Conservation (phyloP, 1,284 basidiomycete species). For the Pseudozyma tsukubaensis region DNA sequence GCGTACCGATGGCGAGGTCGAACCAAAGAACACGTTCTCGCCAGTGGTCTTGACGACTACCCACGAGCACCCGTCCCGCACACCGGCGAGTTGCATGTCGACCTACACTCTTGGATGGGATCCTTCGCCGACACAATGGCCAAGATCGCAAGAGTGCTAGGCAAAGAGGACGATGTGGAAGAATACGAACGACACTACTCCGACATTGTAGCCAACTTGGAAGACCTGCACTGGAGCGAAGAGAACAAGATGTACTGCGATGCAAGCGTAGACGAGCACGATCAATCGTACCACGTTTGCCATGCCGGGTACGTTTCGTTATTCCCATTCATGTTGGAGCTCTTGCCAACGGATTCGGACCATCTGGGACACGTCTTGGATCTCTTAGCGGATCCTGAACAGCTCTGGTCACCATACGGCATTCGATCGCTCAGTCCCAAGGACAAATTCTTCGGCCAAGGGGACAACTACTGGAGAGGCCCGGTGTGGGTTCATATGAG, state of each 20-base stretch:
- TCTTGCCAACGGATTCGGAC: slow-evolving; percentile 78
- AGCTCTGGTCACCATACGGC: slow-evolving; percentile 90
- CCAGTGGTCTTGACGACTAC: slow-evolving; percentile 94
- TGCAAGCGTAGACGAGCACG: slow-evolving; percentile 82
- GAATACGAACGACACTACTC: slow-evolving; percentile 81
- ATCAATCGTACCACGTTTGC: slow-evolving; percentile 88
- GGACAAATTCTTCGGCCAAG: slow-evolving; percentile 87
- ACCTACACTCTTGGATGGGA: slow-evolving; percentile 93
- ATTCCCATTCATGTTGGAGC: slow-evolving; percentile 83
- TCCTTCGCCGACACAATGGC: slow-evolving; percentile 72
- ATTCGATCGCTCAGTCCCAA: slow-evolving; percentile 84
- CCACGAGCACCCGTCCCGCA: slow-evolving; percentile 84
- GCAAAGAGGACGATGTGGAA: slow-evolving; percentile 80
- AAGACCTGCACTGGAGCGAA: slow-evolving; percentile 93
- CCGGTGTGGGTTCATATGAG: slow-evolving; percentile 98
- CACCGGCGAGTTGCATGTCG: slow-evolving; percentile 88
- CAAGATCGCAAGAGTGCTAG: slow-evolving; percentile 71
- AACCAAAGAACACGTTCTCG: slow-evolving; percentile 84
- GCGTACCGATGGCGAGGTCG: slow-evolving; percentile 95
- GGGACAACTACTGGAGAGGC: slow-evolving; percentile 95
- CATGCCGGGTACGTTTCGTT: slow-evolving; percentile 91
- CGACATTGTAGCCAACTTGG: slow-evolving; percentile 84
- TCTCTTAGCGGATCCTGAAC: slow-evolving; percentile 79
- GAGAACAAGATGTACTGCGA: slow-evolving; percentile 92
- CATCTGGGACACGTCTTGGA: slow-evolving; percentile 83